phyloP scores from a whole-genome alignment of 2,329 filamentous ascomycete species.

The Paecilomyces sp. region DNA sequence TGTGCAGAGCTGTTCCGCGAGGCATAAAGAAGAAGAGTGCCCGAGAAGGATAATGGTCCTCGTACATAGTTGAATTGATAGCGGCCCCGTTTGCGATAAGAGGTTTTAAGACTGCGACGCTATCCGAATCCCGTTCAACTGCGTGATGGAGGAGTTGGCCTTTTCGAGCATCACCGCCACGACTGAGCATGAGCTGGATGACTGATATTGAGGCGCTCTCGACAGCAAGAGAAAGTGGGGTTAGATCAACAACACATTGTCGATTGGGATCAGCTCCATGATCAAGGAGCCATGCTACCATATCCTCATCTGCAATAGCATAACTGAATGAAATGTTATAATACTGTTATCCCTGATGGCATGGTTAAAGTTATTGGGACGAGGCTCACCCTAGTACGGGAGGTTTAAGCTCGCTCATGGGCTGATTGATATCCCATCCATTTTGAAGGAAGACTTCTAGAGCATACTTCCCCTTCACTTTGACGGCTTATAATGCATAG shows the following conservation, averaged over 20 bases:
- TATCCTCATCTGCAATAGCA: conserved; percentile 14
- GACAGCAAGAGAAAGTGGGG: conserved; percentile 16
- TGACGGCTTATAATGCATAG: conserved; percentile 10
- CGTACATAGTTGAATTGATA: conserved; percentile 13
- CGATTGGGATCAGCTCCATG: conserved; percentile 18
- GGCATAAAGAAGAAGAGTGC: conserved; percentile 12
- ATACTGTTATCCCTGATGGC: not conserved
- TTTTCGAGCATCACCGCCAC: conserved; percentile 12
- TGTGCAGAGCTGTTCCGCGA: conserved; percentile 16
- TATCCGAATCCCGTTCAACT: conserved; percentile 9
- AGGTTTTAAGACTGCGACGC: conserved; percentile 10
- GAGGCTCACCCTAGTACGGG: conserved; percentile 14
- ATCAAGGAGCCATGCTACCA: conserved; percentile 18
- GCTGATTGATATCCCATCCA: conserved; percentile 17
- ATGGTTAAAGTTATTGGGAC: conserved; percentile 2
- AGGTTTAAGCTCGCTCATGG: conserved; percentile 10
- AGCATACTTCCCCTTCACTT: conserved; percentile 6
- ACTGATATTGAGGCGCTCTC: conserved; percentile 10
- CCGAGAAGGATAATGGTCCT: conserved; percentile 13
- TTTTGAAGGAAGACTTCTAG: conserved; percentile 9
- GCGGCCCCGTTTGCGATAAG: conserved; percentile 12
- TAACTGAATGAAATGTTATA: conserved; percentile 8
- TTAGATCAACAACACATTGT: conserved; percentile 15
- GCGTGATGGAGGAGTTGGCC: conserved; percentile 17
- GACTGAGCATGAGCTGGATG: conserved; percentile 13